Evolutionary conservation across 2,329 filamentous ascomycete species (phyloP), one percentile per base, ranked within the genome.

Genomic region (Ceratocystis diversiconidia): DNA sequence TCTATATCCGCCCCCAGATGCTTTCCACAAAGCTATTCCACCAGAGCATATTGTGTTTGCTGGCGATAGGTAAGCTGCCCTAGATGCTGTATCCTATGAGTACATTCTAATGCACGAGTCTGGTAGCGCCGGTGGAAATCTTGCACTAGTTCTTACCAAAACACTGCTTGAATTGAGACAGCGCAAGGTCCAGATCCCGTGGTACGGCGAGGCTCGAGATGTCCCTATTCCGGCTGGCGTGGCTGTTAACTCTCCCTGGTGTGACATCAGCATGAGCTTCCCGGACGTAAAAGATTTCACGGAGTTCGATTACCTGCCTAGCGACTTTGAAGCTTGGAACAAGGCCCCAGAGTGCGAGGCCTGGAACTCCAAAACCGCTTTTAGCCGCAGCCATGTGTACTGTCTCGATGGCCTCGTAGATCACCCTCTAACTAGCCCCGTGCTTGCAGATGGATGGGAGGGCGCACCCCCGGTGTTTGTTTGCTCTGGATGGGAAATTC

Each of bases 371-470:
- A 85, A 85, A 0, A 73, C 81, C 1, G 72, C 70, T 1, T 83
- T 82, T 1, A 80, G 82, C 0, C 77, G 85, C 1, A 76, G 73
- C 28, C 76, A 79, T 70, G 70, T 86, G 8, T 86, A 84, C 71
- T 76, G 77, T 30, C 78, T 79, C 65, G 82, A 86, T 69, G 74
- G 73, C 4, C 73, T 85, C 19, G 73, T 82, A 3, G 71, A 77
- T 15, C 88, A 94, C 72, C 89, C 89, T 6, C 79, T 94, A 0
- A 86, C 83, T 0, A 85, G 84, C 0, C 80, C 86, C 1, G 74
- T 90, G 3, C 77, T 82, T 28, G 79, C 79, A 0, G 71, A 73
- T 7, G 78, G 77, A 70, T 94, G 89, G 89, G 70, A 72, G 1
- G 81, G 79, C 0, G 73, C 79, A 0, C 86, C 86, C 6, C 89